Conservation (phyloP, 345 rosid species). For the Populus davidiana region DNA sequence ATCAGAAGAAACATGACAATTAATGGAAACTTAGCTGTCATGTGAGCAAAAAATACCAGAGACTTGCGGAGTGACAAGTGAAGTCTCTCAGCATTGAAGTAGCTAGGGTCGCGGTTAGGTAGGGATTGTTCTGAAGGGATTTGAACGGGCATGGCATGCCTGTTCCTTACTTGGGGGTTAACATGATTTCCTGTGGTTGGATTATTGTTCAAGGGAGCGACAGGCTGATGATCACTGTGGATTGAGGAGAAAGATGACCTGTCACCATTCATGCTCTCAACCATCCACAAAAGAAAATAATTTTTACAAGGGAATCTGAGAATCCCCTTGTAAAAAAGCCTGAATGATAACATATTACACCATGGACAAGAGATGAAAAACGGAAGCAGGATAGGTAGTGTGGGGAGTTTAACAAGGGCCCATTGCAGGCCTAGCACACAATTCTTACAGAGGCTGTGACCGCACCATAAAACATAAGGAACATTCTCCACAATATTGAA, state of each 20-base stretch:
- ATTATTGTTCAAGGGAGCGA: conserved; percentile 7
- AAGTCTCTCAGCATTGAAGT: conserved; percentile 38
- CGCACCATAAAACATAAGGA: conserved; percentile 92
- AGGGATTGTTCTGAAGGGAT: conserved; percentile 12
- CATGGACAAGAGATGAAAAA: conserved; percentile 92
- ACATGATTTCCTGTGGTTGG: conserved; percentile 22
- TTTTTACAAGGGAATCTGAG: conserved; percentile 83
- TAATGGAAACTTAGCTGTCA: conserved; percentile 91
- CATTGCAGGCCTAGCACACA: conserved; percentile 82
- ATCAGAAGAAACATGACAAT: conserved; percentile 82
- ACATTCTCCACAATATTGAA: conserved; percentile 89
- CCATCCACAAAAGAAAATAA: conserved; percentile 94
- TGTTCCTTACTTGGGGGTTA: no score
- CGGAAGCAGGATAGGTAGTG: conserved; percentile 82
- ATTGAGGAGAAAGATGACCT: conserved; percentile 7
- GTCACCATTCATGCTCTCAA: conserved; percentile 82
- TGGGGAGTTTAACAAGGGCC: conserved; percentile 80
- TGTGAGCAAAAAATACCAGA: conserved; percentile 63
- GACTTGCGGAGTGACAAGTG: conserved; percentile 63
- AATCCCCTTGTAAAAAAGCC: conserved; percentile 68
- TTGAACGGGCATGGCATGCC: background rate
- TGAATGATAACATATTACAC: conserved; percentile 85
- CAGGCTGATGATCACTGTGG: conserved; percentile 12
- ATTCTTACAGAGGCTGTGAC: conserved; percentile 88
- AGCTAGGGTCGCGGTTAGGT: background rate